Evolutionary conservation across 108 stramenopile species (phyloP).

Genomic region (Cylindrotheca fusiformis): DNA sequence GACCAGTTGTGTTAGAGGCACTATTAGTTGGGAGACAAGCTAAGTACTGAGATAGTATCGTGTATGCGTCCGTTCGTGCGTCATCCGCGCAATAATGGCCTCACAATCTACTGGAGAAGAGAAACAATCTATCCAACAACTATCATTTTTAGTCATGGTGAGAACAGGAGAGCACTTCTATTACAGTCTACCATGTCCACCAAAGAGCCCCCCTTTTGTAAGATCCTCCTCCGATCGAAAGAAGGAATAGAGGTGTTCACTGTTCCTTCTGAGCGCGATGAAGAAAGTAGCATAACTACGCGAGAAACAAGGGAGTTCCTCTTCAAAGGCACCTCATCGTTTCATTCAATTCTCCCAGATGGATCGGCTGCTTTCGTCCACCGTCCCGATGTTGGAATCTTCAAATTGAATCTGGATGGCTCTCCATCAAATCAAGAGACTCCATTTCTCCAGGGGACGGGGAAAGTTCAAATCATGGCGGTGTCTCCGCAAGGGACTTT

Average conservation of each 20-base stretch:
- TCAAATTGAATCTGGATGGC: constrained; percentile 33
- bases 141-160: too few species aligned
- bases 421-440: background rate
- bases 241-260: constrained; percentile 64
- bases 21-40: too few species aligned
- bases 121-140: too few species aligned
- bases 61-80: too few species aligned
- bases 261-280: constrained; percentile 36
- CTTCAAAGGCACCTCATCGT: constrained; percentile 45
- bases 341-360: constrained; percentile 48
- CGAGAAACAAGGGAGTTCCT: constrained; percentile 29
- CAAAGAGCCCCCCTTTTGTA: constrained; percentile 25
- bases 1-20: too few species aligned
- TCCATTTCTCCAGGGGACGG: constrained; percentile 40
- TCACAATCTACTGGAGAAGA: too few species aligned
- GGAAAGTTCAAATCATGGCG: constrained; percentile 61
- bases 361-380: constrained; percentile 56
- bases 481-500: constrained; percentile 80
- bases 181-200: constrained; percentile 17
- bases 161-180: too few species aligned
- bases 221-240: constrained; percentile 69
- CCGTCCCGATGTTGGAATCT: constrained; percentile 49
- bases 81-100: too few species aligned
- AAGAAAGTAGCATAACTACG: constrained; percentile 13
- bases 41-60: too few species aligned